Percentiles rank a stretch among this genome's conserved stretches.
These are phyloP conservation scores for Casuarina glauca DNA, from an alignment of 306 rosid species.

Conservation along the genomic window DNA sequence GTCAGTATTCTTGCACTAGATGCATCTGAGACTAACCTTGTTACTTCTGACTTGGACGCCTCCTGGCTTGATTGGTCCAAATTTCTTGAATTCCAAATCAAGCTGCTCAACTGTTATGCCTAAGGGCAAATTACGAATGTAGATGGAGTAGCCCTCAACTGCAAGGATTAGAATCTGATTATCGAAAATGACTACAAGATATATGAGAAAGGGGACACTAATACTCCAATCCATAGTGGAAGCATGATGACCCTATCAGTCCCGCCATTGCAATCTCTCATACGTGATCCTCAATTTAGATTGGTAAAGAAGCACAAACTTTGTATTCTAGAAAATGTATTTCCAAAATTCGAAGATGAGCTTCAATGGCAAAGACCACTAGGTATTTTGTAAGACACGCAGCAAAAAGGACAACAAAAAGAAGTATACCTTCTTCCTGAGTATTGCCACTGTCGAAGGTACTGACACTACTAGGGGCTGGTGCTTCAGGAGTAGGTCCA, in stretches of 20 bases:
- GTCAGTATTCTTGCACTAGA: not conserved
- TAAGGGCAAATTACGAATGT: conserved; percentile 64
- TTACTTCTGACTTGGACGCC: conserved; percentile 78
- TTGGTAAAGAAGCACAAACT: not conserved
- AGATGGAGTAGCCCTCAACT: conserved; percentile 73
- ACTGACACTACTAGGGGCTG: conserved; percentile 34
- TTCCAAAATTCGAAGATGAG: not conserved
- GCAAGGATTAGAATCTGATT: conserved; percentile 24
- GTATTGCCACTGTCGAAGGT: conserved; percentile 42
- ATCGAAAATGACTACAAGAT: conserved; percentile 10
- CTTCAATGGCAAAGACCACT: conserved; percentile 9
- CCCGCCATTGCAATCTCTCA: not conserved
- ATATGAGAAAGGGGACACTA: conserved; percentile 7
- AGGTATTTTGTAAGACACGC: conserved; percentile 1
- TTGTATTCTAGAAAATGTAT: not conserved
- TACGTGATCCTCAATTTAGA: not conserved
- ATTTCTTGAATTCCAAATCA: conserved; percentile 62
- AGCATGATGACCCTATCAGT: conserved; percentile 6
- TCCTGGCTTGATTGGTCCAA: conserved; percentile 70
- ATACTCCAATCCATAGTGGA: not conserved
- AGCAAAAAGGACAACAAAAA: conserved; percentile 9
- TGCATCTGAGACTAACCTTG: conserved; percentile 42
- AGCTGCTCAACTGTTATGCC: conserved; percentile 48
- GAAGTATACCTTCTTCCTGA: conserved; percentile 54
- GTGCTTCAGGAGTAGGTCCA: conserved; percentile 44